Evolutionary conservation across 2,329 filamentous ascomycete species (phyloP), one percentile per base, ranked within the genome.

Genomic region (Blastomyces percursus): DNA sequence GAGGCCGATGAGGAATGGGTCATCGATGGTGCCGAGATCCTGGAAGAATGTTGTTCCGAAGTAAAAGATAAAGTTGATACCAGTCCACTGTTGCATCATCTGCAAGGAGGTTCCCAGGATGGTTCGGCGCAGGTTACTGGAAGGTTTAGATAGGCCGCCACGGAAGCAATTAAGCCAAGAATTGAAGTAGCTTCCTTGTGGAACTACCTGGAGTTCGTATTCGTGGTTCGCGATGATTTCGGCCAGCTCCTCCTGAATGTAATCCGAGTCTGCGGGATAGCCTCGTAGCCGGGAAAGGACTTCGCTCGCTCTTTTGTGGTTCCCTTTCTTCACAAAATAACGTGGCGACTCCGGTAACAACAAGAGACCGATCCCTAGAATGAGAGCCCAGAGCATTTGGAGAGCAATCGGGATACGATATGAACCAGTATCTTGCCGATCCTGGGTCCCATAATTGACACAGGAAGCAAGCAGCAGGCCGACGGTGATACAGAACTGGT

Each of bases 61-160:
- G 79, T 90, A 67, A 81, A 92, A 94, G 81, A 94, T 90, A 78
- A 93, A 95, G 82, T 96, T 96, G 78, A 96, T 88, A 80, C 91
- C 90, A 32, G 89, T 92, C 84, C 84, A 67, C 76, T 89, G 87
- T 76, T 90, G 87, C 86, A 90, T 89, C 87, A 90, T 90, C 80
- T 90, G 87, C 42, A 90, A 80, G 32, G 86, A 86, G 54, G 84
- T 88, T 69, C 87, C 87, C 54, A 90, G 80, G 64, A 90, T 84
- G 32, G 86, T 87, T 67, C 86, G 84, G 70, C 87, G 86, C 62
- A 89, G 62, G 67, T 79, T 79, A 70, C 80, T 81, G 72, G 79
- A 81, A 27, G 81, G 77, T 63, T 79, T 74, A 72, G 76, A 81
- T 65, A 83, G 71, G 59, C 77, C 80, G 59, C 84, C 84, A 50